These are phyloP conservation scores for Cladosporium sp. DNA, from an alignment of 2,329 filamentous ascomycete species.

Conservation along the genomic window DNA sequence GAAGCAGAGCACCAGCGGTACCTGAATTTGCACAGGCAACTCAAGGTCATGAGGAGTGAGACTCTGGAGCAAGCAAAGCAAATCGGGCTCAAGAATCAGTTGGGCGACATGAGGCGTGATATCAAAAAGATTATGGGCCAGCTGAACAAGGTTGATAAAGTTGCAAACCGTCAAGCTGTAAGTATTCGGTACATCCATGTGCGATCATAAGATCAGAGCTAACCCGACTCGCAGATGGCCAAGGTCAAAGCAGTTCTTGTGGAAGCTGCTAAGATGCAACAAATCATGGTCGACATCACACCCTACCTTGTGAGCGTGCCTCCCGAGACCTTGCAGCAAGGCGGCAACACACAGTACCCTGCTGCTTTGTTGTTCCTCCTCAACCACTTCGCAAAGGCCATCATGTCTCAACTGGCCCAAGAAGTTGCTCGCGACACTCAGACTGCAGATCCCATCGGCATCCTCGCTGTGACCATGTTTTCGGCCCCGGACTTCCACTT, in stretches of 20 bases:
- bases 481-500: constrained; percentile 62
- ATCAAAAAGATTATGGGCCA: constrained; percentile 74
- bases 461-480: constrained; percentile 74
- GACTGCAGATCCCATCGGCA: constrained; percentile 74
- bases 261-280: constrained; percentile 33
- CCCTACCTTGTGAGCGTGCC: constrained; percentile 46
- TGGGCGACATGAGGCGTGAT: constrained; percentile 57
- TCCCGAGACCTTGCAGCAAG: neutral
- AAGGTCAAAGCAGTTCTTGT: constrained; percentile 57
- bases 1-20: constrained; percentile 52
- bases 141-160: constrained; percentile 62
- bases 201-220: constrained; percentile 11
- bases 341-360: constrained; percentile 42
- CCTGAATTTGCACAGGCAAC: constrained; percentile 63
- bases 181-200: constrained; percentile 28
- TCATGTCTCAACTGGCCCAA: constrained; percentile 62
- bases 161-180: constrained; percentile 62
- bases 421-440: constrained; percentile 44
- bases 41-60: constrained; percentile 63
- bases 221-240: constrained; percentile 41
- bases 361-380: constrained; percentile 68
- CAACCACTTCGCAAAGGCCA: constrained; percentile 72
- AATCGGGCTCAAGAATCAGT: constrained; percentile 61
- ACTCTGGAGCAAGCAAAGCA: constrained; percentile 57
- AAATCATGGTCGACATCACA: constrained; percentile 32